A percentile compares a stretch with the other conserved stretches of the same genome.
Conservation (phyloP, 768 basidiomycete species). For the Infundibulicybe gibba region DNA sequence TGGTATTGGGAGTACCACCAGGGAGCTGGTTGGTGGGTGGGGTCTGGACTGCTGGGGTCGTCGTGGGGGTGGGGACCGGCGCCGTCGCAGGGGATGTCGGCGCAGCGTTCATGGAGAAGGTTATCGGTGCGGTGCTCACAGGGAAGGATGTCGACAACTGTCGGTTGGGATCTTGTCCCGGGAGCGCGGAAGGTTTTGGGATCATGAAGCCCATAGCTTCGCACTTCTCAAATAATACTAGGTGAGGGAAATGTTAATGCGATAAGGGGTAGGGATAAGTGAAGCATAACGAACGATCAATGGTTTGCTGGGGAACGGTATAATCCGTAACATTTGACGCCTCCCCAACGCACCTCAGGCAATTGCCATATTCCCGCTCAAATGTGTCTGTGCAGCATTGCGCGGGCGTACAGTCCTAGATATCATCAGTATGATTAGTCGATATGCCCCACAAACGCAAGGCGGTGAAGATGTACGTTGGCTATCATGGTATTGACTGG, state of each 20-base stretch:
- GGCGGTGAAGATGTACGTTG: neutral
- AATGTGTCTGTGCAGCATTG: constrained; percentile 29
- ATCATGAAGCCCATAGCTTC: constrained; percentile 12
- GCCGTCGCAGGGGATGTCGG: too few species aligned
- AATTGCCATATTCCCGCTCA: constrained; percentile 25
- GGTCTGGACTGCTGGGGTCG: too few species aligned
- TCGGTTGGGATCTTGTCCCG: constrained; percentile 9
- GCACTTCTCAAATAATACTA: constrained; percentile 19
- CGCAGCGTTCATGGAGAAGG: too few species aligned
- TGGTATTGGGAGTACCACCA: too few species aligned
- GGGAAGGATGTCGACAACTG: constrained; percentile 2
- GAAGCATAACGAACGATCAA: constrained; percentile 11
- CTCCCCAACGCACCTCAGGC: constrained; percentile 27
- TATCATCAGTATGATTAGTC: neutral
- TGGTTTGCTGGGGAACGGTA: constrained; percentile 18
- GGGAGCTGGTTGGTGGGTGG: too few species aligned
- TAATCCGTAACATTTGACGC: constrained; percentile 23
- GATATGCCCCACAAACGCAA: neutral
- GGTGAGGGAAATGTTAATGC: too few species aligned
- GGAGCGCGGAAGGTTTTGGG: constrained; percentile 19
- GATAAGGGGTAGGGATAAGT: too few species aligned
- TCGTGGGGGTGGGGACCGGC: neutral
- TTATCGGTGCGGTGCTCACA: too few species aligned
- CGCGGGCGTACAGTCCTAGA: constrained; percentile 3
- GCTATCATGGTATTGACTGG: neutral